Conservation (phyloP, 108 stramenopile genomes). For the Cyclotella choctawhatcheeana region DNA sequence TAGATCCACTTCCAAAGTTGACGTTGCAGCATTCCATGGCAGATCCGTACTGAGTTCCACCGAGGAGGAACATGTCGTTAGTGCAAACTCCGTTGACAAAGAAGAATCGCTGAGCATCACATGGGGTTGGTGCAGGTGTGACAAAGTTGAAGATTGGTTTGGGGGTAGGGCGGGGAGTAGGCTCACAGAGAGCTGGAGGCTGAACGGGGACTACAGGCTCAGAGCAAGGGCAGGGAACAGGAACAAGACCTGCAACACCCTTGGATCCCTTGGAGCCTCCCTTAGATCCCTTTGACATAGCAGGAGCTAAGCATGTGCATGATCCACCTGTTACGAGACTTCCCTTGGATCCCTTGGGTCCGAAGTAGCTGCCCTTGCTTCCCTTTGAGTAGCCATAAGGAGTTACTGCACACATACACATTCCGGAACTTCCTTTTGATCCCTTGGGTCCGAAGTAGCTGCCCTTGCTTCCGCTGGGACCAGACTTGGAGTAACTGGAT, state of each 20-base stretch:
- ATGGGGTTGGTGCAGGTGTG: conserved; percentile 1
- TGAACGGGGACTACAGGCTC: neutral
- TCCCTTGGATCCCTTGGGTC: neutral
- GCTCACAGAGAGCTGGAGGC: conserved; percentile 1
- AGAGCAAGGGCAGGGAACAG: conserved; percentile 4
- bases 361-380: neutral
- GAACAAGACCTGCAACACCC: neutral
- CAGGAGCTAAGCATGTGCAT: conserved; percentile 3
- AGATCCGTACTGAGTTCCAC: neutral
- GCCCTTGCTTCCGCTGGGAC: neutral
- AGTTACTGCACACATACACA: neutral
- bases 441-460: neutral
- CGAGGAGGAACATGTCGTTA: conserved; percentile 5
- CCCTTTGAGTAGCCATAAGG: neutral
- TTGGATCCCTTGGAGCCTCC: conserved; percentile 10
- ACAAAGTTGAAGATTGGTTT: neutral
- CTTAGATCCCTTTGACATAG: too few species aligned
- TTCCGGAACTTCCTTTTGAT: neutral
- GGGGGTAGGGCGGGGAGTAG: neutral
- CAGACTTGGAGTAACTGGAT: neutral
- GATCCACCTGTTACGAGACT: neutral
- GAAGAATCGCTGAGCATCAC: conserved; percentile 6
- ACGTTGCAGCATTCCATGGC: conserved; percentile 1
- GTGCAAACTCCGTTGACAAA: conserved; percentile 1
- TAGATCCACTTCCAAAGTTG: neutral